These are phyloP conservation scores for Vigna reflexopilosa DNA, from an alignment of 306 rosid species.

Conservation along the genomic window DNA sequence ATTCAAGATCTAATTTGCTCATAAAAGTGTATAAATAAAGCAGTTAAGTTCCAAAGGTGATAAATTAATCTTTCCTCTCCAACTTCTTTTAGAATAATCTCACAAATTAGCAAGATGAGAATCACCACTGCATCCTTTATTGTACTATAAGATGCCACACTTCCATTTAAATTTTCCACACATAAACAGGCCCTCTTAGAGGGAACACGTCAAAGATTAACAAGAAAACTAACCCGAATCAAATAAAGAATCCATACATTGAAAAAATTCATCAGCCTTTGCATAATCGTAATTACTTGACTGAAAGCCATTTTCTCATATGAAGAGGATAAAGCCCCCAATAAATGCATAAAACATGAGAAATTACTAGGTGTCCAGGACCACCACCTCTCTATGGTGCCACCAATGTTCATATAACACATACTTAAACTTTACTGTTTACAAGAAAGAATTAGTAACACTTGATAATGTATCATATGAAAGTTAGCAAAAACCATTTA, in stretches of 20 bases:
- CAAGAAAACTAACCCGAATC: background rate
- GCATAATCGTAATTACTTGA: too few relatives aligned
- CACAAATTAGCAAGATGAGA: conserved; percentile 15
- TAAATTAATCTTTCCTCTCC: conserved; percentile 9
- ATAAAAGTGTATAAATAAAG: background rate
- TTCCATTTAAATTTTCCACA: background rate
- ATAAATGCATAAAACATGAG: too few relatives aligned
- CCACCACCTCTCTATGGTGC: too few relatives aligned
- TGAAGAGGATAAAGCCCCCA: background rate
- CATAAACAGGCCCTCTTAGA: background rate
- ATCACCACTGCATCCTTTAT: background rate
- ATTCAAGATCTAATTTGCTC: conserved; percentile 12
- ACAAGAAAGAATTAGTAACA: too few relatives aligned
- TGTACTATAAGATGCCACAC: background rate
- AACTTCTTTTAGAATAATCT: background rate
- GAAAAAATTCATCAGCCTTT: too few relatives aligned
- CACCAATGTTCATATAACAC: too few relatives aligned
- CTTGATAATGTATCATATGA: too few relatives aligned
- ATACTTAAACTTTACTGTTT: too few relatives aligned
- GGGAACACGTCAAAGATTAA: background rate
- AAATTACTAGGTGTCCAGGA: too few relatives aligned
- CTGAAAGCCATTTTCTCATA: background rate
- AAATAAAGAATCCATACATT: background rate
- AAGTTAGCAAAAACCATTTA: too few relatives aligned
- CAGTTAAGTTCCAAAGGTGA: background rate